phyloP scores from a whole-genome alignment of 805 yeast species.

The Sungouiozyma intestinalis region DNA sequence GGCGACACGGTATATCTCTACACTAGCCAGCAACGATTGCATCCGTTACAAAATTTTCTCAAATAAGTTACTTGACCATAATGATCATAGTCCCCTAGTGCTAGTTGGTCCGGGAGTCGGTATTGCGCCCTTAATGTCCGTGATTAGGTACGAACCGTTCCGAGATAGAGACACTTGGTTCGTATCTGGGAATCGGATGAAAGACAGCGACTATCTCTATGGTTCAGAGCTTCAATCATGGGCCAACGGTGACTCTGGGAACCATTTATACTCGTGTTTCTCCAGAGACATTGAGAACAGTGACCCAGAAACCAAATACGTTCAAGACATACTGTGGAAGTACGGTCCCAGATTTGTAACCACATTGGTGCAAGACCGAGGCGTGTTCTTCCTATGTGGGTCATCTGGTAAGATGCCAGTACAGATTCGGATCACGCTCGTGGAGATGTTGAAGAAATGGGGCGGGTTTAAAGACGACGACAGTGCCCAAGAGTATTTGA shows the following conservation, averaged over 20 bases:
- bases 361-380: slow-evolving; percentile 43
- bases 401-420: slow-evolving; percentile 91
- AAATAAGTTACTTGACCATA: slow-evolving; percentile 34
- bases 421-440: slow-evolving; percentile 72
- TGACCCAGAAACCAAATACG: slow-evolving; percentile 45
- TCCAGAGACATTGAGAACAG: slow-evolving; percentile 36
- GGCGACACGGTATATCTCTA: slow-evolving; percentile 67
- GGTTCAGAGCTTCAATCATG: slow-evolving; percentile 40
- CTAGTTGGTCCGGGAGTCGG: slow-evolving; percentile 95
- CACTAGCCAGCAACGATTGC: slow-evolving; percentile 37
- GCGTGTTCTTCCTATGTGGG: slow-evolving; percentile 76
- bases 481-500: slow-evolving; percentile 40
- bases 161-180: slow-evolving; percentile 31
- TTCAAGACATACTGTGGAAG: slow-evolving; percentile 60
- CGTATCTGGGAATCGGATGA: slow-evolving; percentile 67
- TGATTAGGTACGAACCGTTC: slow-evolving; percentile 36
- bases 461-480: slow-evolving; percentile 31
- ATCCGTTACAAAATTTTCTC: slow-evolving; percentile 43
- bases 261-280: slow-evolving; percentile 37
- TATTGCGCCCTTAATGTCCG: slow-evolving; percentile 78
- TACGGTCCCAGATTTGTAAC: slow-evolving; percentile 41
- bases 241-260: slow-evolving; percentile 19
- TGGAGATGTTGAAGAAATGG: slow-evolving; percentile 44
- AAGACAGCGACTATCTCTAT: slow-evolving; percentile 59
- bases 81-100: slow-evolving; percentile 40